phyloP scores from a whole-genome alignment of 257 asterid genomes.

The Gynochthodes officinalis region DNA sequence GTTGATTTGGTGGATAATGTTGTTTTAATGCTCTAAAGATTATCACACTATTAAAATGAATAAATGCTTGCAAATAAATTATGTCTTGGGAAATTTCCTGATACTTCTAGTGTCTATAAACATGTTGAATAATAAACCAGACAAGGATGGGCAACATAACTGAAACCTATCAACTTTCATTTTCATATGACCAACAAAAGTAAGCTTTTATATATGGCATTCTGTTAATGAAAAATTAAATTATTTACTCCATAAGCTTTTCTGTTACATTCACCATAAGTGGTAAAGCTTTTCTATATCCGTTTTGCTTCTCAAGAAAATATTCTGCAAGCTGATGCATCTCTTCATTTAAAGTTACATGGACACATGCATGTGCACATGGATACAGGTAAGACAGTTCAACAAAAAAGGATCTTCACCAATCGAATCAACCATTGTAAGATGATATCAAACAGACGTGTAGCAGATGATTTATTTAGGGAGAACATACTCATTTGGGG shows the following conservation, averaged over 20 bases:
- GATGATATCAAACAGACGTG: background rate
- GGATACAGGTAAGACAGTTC: too few relatives aligned
- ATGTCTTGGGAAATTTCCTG: background rate
- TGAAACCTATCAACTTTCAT: background rate
- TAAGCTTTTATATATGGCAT: too few relatives aligned
- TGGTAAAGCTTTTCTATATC: background rate
- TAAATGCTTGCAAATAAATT: too few relatives aligned
- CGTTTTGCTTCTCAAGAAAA: background rate
- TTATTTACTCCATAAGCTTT: background rate
- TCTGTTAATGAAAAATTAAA: background rate
- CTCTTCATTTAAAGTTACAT: background rate
- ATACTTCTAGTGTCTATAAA: background rate
- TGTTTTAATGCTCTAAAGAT: background rate
- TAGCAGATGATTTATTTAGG: background rate
- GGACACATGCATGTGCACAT: background rate
- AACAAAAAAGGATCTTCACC: too few relatives aligned
- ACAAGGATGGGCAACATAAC: background rate
- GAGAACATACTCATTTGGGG: constrained; percentile 60
- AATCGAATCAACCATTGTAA: too few relatives aligned
- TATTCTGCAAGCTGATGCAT: background rate
- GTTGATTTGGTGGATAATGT: background rate
- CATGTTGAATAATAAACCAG: background rate
- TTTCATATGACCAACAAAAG: background rate
- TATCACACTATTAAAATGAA: background rate
- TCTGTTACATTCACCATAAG: too few relatives aligned